These are phyloP conservation scores for Candida sithepensis DNA, from an alignment of 805 yeast species.

Conservation along the genomic window DNA sequence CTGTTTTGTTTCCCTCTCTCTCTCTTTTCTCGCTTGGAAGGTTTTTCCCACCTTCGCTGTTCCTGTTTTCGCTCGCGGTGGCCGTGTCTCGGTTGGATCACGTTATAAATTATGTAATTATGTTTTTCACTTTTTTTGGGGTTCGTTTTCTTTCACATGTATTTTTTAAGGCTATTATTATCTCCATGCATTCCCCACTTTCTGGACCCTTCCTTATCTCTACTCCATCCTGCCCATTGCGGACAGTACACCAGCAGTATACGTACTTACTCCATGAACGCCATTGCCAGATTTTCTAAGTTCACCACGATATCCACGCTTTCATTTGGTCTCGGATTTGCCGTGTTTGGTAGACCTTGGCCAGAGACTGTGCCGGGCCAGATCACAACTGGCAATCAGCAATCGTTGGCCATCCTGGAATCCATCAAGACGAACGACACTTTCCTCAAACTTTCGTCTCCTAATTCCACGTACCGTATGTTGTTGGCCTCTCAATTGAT, in stretches of 20 bases:
- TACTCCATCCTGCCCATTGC: too few species aligned
- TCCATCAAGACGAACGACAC: slow-evolving; percentile 24
- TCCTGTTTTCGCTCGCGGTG: not conserved
- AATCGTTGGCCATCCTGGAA: slow-evolving; percentile 24
- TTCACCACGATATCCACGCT: slow-evolving; percentile 11
- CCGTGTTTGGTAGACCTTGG: slow-evolving; percentile 30
- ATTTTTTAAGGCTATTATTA: too few species aligned
- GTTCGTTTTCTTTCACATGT: too few species aligned
- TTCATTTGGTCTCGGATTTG: slow-evolving; percentile 28
- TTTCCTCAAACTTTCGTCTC: slow-evolving; percentile 21
- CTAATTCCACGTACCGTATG: slow-evolving; percentile 23
- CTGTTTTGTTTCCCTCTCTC: not conserved
- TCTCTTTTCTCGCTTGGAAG: not conserved
- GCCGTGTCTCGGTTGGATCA: too few species aligned
- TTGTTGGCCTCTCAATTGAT: slow-evolving; percentile 40
- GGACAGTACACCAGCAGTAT: too few species aligned
- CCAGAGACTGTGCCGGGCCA: slow-evolving; percentile 17
- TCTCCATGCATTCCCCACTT: too few species aligned
- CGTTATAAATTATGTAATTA: too few species aligned
- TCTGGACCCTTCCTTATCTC: too few species aligned
- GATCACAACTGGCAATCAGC: slow-evolving; percentile 16
- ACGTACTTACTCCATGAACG: too few species aligned
- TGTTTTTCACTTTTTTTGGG: too few species aligned
- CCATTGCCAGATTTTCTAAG: slow-evolving; percentile 3
- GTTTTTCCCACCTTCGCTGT: not conserved